Conservation (phyloP, 768 basidiomycete genomes). For the Hygrocybe punicea region DNA sequence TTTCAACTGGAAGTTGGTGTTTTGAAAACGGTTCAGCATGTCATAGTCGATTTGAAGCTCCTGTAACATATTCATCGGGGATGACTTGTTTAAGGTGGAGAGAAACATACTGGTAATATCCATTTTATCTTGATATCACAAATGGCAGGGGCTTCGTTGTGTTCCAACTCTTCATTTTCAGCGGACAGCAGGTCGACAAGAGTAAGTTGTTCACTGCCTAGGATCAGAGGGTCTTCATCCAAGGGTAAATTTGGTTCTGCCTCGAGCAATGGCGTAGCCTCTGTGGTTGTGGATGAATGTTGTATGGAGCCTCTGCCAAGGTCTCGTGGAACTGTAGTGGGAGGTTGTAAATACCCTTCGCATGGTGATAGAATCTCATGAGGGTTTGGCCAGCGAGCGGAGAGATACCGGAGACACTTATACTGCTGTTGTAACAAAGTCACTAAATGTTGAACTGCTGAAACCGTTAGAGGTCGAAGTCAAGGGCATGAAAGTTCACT, state of each 20-base stretch:
- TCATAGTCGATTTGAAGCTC: too few species aligned
- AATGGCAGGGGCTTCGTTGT: background rate
- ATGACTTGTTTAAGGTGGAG: too few species aligned
- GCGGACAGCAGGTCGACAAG: background rate
- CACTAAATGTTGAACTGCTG: slow-evolving; percentile 1
- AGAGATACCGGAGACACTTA: slow-evolving; percentile 8
- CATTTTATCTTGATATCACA: too few species aligned
- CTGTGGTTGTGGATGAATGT: background rate
- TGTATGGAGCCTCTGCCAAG: background rate
- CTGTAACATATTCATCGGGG: too few species aligned
- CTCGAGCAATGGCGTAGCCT: too few species aligned
- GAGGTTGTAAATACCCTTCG: background rate
- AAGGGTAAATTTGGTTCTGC: background rate
- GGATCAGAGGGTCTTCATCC: background rate
- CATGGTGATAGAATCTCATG: slow-evolving; percentile 12
- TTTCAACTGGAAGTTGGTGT: background rate
- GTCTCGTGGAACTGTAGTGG: background rate
- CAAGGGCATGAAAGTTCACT: slow-evolving; percentile 4
- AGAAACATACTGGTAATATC: too few species aligned
- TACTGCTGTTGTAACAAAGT: slow-evolving; percentile 11
- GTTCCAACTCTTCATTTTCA: background rate
- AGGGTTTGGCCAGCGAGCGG: slow-evolving; percentile 13
- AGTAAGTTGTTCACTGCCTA: background rate
- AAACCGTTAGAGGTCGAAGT: background rate
- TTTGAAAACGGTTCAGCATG: too few species aligned